phyloP scores from a whole-genome alignment of 2,329 filamentous ascomycete species.

The Alternaria dauci region DNA sequence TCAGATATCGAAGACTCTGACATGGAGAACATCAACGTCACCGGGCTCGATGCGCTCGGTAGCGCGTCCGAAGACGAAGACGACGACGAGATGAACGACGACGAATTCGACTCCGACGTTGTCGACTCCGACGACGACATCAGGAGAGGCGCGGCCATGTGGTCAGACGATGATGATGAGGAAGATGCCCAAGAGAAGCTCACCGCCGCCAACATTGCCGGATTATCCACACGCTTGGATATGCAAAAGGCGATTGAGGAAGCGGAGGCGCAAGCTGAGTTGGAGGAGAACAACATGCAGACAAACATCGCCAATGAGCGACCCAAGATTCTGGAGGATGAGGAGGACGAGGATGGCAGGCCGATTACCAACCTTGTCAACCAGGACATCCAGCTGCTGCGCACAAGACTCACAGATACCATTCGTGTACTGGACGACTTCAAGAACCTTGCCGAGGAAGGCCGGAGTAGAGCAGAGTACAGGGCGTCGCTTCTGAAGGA shows the following conservation, averaged over 20 bases:
- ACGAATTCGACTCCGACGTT: conserved; percentile 53
- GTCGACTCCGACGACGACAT: conserved; percentile 69
- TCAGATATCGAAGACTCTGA: conserved; percentile 35
- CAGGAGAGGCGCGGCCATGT: conserved; percentile 69
- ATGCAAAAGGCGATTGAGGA: conserved; percentile 78
- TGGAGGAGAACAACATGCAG: conserved; percentile 85
- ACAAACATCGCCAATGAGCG: conserved; percentile 83
- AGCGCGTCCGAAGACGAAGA: conserved; percentile 50
- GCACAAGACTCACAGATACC: conserved; percentile 89
- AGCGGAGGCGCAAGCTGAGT: conserved; percentile 82
- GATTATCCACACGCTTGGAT: conserved; percentile 86
- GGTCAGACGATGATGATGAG: conserved; percentile 96
- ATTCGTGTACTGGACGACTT: conserved; percentile 92
- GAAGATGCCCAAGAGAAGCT: conserved; percentile 88
- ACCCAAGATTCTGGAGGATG: conserved; percentile 70
- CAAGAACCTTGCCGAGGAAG: conserved; percentile 78
- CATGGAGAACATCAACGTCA: conserved; percentile 44
- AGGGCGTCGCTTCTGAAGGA: conserved; percentile 86
- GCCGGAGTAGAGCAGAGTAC: conserved; percentile 86
- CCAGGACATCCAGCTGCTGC: conserved; percentile 87
- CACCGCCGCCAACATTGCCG: conserved; percentile 95
- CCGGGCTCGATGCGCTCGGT: conserved; percentile 51
- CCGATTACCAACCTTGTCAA: conserved; percentile 68
- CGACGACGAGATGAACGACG: conserved; percentile 49
- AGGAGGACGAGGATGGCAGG: conserved; percentile 67